Conservation (phyloP, 202 grass and related monocot genomes). For the Bolboschoenoplectus hybrid region DNA sequence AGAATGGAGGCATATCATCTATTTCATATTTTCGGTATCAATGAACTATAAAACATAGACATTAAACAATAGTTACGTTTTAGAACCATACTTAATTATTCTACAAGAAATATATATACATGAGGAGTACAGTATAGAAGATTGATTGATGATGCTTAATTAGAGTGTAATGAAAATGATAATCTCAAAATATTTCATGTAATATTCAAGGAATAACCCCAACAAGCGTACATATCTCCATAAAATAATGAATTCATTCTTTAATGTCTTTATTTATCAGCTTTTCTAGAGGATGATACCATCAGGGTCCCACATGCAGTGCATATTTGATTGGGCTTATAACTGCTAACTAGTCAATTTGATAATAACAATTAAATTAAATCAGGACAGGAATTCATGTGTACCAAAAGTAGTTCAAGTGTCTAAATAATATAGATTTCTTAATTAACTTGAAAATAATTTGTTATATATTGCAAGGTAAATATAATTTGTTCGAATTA, state of each 20-base stretch:
- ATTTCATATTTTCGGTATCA: too few species aligned
- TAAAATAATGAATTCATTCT: background rate
- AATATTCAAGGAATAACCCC: constrained; percentile 8
- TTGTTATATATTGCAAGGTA: background rate
- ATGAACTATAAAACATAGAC: too few species aligned
- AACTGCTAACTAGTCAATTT: background rate
- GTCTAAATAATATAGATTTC: background rate
- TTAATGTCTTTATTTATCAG: constrained; percentile 8
- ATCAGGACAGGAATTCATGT: background rate
- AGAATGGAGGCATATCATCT: too few species aligned
- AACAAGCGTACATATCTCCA: background rate
- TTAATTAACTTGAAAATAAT: background rate
- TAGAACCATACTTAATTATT: too few species aligned
- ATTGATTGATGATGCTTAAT: too few species aligned
- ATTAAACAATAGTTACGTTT: too few species aligned
- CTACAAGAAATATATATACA: too few species aligned
- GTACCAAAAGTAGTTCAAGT: background rate
- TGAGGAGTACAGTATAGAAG: too few species aligned
- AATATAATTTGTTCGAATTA: too few species aligned
- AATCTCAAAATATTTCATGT: background rate
- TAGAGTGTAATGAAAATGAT: background rate
- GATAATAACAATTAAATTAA: too few species aligned
- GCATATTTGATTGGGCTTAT: background rate
- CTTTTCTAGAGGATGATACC: background rate
- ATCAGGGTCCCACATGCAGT: background rate